Evolutionary conservation across 1,284 basidiomycete species (phyloP).

Genomic region (Naganishia sp.): DNA sequence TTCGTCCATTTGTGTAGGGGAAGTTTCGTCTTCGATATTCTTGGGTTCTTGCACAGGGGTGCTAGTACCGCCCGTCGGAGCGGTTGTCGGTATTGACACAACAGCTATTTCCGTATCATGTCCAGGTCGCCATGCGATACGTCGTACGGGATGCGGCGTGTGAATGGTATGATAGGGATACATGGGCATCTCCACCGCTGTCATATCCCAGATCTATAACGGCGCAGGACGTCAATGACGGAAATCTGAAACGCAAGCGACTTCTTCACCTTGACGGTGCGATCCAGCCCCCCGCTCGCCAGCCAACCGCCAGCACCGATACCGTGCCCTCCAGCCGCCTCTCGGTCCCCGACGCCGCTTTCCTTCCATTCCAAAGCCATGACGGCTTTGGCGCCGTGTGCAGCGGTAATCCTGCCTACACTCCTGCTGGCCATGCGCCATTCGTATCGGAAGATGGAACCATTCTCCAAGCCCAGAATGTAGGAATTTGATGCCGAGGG

Average conservation of each 20-base stretch:
- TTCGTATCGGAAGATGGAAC: constrained; percentile 69
- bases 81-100: constrained; percentile 42
- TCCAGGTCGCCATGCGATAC: constrained; percentile 73
- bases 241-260: constrained; percentile 1
- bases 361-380: constrained; percentile 73
- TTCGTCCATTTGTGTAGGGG: constrained; percentile 39
- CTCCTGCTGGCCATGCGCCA: constrained; percentile 65
- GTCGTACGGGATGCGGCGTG: constrained; percentile 71
- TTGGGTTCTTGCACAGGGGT: constrained; percentile 12
- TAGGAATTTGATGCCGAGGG: constrained; percentile 59
- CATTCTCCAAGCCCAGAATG: constrained; percentile 76
- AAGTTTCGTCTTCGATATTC: constrained; percentile 59
- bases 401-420: constrained; percentile 72
- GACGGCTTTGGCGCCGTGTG: constrained; percentile 70
- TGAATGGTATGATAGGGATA: constrained; percentile 72
- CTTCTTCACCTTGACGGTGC: constrained; percentile 68
- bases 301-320: constrained; percentile 66
- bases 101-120: constrained; percentile 73
- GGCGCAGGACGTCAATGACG: constrained; percentile 21
- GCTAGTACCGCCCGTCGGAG: constrained; percentile 6
- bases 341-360: constrained; percentile 36
- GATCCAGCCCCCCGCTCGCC: constrained; percentile 76
- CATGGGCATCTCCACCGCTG: constrained; percentile 57
- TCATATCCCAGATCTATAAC: constrained; percentile 73
- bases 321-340: constrained; percentile 15